Conservation (phyloP, 768 basidiomycete genomes). For the Xerocomus brunneocitrinus region DNA sequence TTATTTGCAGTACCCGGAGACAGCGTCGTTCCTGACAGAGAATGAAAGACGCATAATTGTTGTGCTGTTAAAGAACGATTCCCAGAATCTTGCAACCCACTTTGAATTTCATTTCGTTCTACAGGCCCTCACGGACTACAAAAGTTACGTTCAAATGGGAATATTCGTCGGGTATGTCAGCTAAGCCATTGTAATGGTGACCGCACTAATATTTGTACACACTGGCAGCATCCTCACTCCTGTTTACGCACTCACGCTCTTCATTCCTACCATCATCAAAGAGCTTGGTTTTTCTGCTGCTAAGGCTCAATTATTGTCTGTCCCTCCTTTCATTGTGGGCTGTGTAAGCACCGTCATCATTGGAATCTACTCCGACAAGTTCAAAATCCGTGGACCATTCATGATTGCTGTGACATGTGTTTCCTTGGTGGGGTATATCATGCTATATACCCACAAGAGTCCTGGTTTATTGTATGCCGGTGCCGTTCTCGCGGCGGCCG, state of each 20-base stretch:
- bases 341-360: neutral
- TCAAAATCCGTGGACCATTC: slow-evolving; percentile 1
- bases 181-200: no score
- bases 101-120: neutral
- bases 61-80: neutral
- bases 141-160: neutral
- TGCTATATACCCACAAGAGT: neutral
- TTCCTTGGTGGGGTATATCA: neutral
- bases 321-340: neutral
- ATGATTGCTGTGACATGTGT: neutral
- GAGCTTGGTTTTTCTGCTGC: neutral
- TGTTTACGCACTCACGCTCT: neutral
- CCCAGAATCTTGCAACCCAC: neutral
- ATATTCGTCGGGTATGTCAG: neutral
- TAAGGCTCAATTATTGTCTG: neutral
- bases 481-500: neutral
- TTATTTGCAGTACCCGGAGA: neutral
- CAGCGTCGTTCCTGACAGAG: neutral
- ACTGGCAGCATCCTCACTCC: neutral
- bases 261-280: neutral
- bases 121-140: slow-evolving; percentile 1
- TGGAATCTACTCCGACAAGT: neutral
- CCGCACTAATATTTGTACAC: neutral
- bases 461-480: neutral
- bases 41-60: neutral